Conservation (phyloP, 306 rosid species). For the Lithocarpus polystachyus region DNA sequence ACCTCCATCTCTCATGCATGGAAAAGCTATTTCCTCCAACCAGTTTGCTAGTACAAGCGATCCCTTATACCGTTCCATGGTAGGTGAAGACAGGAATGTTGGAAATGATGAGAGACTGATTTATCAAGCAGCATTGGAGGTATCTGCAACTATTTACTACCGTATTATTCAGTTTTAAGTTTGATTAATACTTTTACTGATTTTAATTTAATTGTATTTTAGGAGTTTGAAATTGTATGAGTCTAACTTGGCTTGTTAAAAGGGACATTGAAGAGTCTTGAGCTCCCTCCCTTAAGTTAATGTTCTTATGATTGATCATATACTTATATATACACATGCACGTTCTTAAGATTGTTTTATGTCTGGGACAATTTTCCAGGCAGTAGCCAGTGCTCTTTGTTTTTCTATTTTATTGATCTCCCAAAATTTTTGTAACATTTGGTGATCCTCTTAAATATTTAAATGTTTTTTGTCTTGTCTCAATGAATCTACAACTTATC, state of each 20-base stretch:
- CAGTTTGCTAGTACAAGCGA: slow-evolving; percentile 58
- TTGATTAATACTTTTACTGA: slow-evolving; percentile 10
- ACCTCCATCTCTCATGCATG: slow-evolving; percentile 58
- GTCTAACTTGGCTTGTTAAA: not conserved
- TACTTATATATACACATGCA: no score
- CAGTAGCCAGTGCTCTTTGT: not conserved
- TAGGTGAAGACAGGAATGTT: slow-evolving; percentile 62
- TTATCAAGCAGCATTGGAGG: slow-evolving; percentile 92
- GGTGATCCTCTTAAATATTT: not conserved
- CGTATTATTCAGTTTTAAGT: not conserved
- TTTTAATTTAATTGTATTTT: not conserved
- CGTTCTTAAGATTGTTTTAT: not conserved
- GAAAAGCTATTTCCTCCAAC: slow-evolving; percentile 41
- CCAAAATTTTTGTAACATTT: not conserved
- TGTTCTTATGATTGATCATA: not conserved
- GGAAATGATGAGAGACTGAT: slow-evolving; percentile 77
- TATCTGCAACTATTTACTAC: slow-evolving; percentile 19
- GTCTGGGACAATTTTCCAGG: not conserved
- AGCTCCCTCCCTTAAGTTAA: not conserved
- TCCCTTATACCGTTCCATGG: slow-evolving; percentile 48
- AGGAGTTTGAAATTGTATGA: not conserved
- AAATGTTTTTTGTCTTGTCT: not conserved
- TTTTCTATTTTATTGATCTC: not conserved
- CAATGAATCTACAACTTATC: not conserved
- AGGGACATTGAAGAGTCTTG: not conserved